These are phyloP conservation scores for Neurospora intermedia DNA, from an alignment of 495 filamentous ascomycete genomes.

Conservation along the genomic window DNA sequence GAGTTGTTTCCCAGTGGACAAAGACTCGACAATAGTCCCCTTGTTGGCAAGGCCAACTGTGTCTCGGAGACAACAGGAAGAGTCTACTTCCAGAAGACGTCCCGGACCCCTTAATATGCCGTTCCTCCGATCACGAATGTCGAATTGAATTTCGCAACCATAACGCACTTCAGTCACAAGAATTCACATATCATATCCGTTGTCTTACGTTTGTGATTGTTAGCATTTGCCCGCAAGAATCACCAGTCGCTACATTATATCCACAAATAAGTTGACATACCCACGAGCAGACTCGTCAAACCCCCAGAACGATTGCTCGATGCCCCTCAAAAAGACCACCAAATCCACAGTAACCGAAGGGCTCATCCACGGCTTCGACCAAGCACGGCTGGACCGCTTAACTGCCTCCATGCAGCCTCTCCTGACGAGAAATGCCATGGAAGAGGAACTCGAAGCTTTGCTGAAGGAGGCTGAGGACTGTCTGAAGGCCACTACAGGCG, in stretches of 20 bases:
- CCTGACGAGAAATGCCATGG: neutral
- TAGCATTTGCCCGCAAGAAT: neutral
- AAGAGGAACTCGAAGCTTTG: slow-evolving; percentile 1
- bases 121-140: neutral
- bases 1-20: neutral
- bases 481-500: neutral
- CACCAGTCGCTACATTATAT: neutral
- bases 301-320: neutral
- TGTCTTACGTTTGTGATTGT: neutral
- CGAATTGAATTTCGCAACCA: neutral
- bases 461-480: neutral
- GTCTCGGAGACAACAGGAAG: neutral
- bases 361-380: neutral
- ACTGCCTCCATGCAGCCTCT: slow-evolving; percentile 4
- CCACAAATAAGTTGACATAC: neutral
- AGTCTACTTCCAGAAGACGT: neutral
- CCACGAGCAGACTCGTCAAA: neutral
- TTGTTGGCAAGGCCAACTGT: neutral
- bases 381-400: neutral
- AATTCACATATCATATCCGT: neutral
- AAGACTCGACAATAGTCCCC: neutral
- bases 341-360: neutral
- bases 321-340: neutral
- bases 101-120: neutral
- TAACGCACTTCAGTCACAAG: neutral